A percentile compares a stretch with the other conserved stretches of the same genome.
Conservation (phyloP, 768 basidiomycete species). For the Suillus luteus region DNA sequence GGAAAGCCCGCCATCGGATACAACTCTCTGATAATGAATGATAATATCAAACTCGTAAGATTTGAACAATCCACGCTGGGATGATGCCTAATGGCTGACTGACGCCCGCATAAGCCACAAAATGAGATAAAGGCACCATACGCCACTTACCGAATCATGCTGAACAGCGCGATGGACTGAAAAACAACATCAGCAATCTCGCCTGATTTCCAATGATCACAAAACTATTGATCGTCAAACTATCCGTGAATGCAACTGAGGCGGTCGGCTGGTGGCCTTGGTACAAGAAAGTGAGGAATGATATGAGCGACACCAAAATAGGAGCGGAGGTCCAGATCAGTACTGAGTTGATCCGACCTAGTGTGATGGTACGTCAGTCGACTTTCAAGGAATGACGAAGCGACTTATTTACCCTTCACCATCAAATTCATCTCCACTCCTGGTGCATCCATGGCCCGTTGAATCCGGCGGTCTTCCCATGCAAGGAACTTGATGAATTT, state of each 20-base stretch:
- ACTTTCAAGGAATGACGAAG: background rate
- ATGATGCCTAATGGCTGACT: constrained; percentile 77
- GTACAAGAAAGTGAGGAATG: constrained; percentile 74
- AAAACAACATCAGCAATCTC: constrained; percentile 2
- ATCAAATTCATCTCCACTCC: constrained; percentile 47
- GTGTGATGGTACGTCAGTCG: background rate
- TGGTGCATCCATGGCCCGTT: constrained; percentile 48
- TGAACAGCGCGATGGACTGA: constrained; percentile 78
- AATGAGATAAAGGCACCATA: constrained; percentile 6
- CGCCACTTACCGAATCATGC: constrained; percentile 69
- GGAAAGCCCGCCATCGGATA: constrained; percentile 21
- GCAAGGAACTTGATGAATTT: constrained; percentile 48
- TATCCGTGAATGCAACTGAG: constrained; percentile 79
- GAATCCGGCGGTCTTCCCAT: constrained; percentile 48
- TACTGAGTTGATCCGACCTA: constrained; percentile 71
- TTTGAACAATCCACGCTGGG: constrained; percentile 76
- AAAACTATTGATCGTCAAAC: constrained; percentile 22
- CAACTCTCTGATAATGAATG: background rate
- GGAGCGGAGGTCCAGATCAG: constrained; percentile 78
- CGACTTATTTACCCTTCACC: constrained; percentile 5
- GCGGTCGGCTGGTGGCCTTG: constrained; percentile 76
- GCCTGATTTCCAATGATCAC: background rate
- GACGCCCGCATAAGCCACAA: constrained; percentile 3
- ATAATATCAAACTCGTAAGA: constrained; percentile 51
- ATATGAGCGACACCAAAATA: constrained; percentile 75